A percentile compares a stretch with the other conserved stretches of the same genome.
Conservation (phyloP, 805 yeast species). For the Blastobotrys parvus region DNA sequence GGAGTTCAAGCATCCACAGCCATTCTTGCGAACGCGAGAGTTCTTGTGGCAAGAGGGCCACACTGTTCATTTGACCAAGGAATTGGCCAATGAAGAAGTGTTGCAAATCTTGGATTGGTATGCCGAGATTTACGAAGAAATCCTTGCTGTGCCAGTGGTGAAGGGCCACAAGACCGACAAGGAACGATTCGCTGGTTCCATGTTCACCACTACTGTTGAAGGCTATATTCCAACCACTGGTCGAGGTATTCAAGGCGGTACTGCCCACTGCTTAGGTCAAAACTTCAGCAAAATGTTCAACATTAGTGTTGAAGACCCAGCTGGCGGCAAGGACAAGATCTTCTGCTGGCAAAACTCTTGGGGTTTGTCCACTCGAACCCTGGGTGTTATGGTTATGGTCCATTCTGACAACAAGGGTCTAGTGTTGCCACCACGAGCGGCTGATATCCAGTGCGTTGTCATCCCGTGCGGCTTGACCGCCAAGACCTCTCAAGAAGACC, state of each 20-base stretch:
- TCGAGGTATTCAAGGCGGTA: conserved; percentile 99
- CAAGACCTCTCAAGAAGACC: conserved; percentile 72
- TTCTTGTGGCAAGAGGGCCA: conserved; percentile 99
- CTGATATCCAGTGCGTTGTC: conserved; percentile 84
- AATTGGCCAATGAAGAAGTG: conserved; percentile 79
- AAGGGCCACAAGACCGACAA: conserved; percentile 94
- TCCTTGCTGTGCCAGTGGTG: conserved; percentile 94
- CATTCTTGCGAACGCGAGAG: conserved; percentile 97
- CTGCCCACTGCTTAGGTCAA: conserved; percentile 96
- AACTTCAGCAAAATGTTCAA: conserved; percentile 98
- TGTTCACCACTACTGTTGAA: conserved; percentile 90
- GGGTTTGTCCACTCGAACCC: conserved; percentile 97
- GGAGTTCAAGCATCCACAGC: conserved; percentile 99
- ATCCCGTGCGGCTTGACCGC: conserved; percentile 93
- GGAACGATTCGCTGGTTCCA: conserved; percentile 98
- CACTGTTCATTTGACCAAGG: conserved; percentile 85
- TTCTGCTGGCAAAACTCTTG: conserved; percentile 95
- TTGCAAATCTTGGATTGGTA: conserved; percentile 78
- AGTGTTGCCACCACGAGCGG: conserved; percentile 95
- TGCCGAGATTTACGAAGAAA: conserved; percentile 75
- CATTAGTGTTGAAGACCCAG: conserved; percentile 92
- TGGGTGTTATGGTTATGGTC: conserved; percentile 99
- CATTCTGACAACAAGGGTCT: conserved; percentile 98
- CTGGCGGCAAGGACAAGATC: conserved; percentile 82
- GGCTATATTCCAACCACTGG: conserved; percentile 98